Evolutionary conservation across 2,329 filamentous ascomycete species (phyloP).

Genomic region (Teratosphaeriaceae sp.): DNA sequence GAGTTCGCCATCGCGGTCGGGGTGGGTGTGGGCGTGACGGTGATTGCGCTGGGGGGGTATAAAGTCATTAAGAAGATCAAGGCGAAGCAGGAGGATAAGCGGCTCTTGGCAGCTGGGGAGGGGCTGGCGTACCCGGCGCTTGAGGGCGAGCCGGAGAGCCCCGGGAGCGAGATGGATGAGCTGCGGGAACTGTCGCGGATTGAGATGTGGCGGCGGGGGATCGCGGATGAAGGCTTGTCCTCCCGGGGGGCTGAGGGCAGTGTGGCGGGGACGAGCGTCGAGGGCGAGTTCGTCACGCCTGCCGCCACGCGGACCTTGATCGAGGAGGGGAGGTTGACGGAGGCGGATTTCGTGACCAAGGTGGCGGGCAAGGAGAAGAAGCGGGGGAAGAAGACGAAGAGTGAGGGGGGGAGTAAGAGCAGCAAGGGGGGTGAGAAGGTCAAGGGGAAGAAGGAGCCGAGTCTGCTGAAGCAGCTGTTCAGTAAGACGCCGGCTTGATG

Average conservation of each 20-base stretch:
- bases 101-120: slow-evolving; percentile 18
- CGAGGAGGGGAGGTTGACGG: slow-evolving; percentile 40
- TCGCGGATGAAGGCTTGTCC: slow-evolving; percentile 52
- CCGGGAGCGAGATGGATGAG: slow-evolving; percentile 42
- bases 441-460: slow-evolving; percentile 33
- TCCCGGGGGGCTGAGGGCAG: slow-evolving; percentile 35
- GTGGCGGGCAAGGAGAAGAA: slow-evolving; percentile 20
- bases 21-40: slow-evolving; percentile 83
- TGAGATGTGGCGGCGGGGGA: slow-evolving; percentile 57
- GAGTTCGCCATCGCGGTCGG: slow-evolving; percentile 93
- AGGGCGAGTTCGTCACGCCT: slow-evolving; percentile 60
- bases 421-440: slow-evolving; percentile 27
- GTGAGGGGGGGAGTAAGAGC: slow-evolving; percentile 15
- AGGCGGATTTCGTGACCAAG: slow-evolving; percentile 38
- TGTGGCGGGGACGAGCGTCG: slow-evolving; percentile 54
- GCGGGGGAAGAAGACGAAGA: slow-evolving; percentile 27
- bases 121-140: slow-evolving; percentile 3
- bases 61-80: slow-evolving; percentile 90
- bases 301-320: slow-evolving; percentile 43
- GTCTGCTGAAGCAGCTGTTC: slow-evolving; percentile 37
- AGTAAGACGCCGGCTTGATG: slow-evolving; percentile 13
- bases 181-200: slow-evolving; percentile 52
- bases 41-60: slow-evolving; percentile 93
- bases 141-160: slow-evolving; percentile 8
- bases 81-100: slow-evolving; percentile 32